Evolutionary conservation across 805 yeast genomes (phyloP), one percentile per base, ranked within the genome.

Genomic region (Candida anglica): DNA sequence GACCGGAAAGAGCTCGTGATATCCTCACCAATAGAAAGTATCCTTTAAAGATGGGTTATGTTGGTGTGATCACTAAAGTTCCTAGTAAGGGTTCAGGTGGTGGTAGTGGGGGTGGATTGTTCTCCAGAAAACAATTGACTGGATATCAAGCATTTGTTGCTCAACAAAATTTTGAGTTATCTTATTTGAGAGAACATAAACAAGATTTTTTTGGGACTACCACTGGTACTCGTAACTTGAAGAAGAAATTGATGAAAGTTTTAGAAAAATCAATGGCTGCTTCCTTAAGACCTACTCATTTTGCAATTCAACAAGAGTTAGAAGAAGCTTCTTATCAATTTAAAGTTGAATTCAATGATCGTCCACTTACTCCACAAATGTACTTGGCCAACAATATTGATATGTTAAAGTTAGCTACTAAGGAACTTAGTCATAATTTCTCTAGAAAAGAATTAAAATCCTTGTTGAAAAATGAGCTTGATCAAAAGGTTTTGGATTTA

Each of bases 311-410:
- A 41, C 89, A 79, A 50, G 98, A 93, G 57, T 71, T 89, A 28
- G 99, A 94, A 55, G 98, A 94, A 49, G 78, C 97, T 0, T 66
- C 93, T 1, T 93, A 93, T 55, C 79, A 82, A 53, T 93, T 87
- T 65, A 93, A 93, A 56, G 99, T 93, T 16, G 97, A 93, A 58
- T 93, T 88, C 60, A 93, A 93, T 53, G 99, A 93, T 58, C 76
- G 97, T 34, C 86, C 83, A 22, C 69, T 93, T 42, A 93, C 99
- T 0, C 95, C 98, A 11, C 93, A 88, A 50, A 86, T 95, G 38
- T 93, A 93, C 53, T 70, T 93, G 46, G 95, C 97, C 15, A 91
- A 86, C 52, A 86, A 93, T 36, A 77, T 93, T 21, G 99, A 93
- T 57, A 66, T 84, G 32, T 70, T 94, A 51, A 93, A 93, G 56